These are phyloP conservation scores for Suillus ampliporus DNA, from an alignment of 768 basidiomycete genomes.

Conservation along the genomic window DNA sequence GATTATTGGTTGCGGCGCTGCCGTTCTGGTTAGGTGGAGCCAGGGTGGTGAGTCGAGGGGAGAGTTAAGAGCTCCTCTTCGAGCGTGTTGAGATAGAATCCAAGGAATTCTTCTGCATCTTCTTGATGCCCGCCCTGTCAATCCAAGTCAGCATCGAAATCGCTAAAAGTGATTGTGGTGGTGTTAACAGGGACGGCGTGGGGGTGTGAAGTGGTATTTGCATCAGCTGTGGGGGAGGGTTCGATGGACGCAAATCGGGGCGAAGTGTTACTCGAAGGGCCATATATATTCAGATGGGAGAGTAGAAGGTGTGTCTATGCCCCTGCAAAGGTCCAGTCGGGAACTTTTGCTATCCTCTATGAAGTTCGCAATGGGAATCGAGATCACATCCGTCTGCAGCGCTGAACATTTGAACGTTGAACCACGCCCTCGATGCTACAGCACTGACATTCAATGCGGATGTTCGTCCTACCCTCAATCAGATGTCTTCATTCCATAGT, in stretches of 20 bases:
- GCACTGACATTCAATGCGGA: too few relatives aligned
- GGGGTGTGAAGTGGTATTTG: constrained; percentile 18
- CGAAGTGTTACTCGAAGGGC: constrained; percentile 13
- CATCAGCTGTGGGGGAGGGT: constrained; percentile 18
- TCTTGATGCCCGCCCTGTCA: constrained; percentile 91
- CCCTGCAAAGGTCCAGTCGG: too few relatives aligned
- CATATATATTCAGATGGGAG: constrained; percentile 41
- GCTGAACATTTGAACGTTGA: too few relatives aligned
- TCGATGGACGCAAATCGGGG: constrained; percentile 37
- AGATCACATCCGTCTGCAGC: too few relatives aligned
- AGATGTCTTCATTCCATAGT: too few relatives aligned
- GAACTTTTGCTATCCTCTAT: too few relatives aligned
- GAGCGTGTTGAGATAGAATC: constrained; percentile 92
- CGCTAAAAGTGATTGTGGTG: too few relatives aligned
- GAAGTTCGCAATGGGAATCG: too few relatives aligned
- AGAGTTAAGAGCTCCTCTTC: constrained; percentile 88
- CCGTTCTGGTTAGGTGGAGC: constrained; percentile 28
- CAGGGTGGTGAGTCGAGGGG: constrained; percentile 46
- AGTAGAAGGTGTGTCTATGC: constrained; percentile 51
- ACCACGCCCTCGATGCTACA: too few relatives aligned
- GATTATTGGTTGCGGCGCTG: constrained; percentile 3
- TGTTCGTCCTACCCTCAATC: too few relatives aligned
- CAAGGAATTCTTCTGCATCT: constrained; percentile 98
- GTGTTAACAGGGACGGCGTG: constrained; percentile 22
- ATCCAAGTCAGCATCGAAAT: constrained; percentile 13